Percentiles rank a stretch among this genome's conserved stretches.
phyloP scores from a whole-genome alignment of 75 land plant species.

The Picea glauca region DNA sequence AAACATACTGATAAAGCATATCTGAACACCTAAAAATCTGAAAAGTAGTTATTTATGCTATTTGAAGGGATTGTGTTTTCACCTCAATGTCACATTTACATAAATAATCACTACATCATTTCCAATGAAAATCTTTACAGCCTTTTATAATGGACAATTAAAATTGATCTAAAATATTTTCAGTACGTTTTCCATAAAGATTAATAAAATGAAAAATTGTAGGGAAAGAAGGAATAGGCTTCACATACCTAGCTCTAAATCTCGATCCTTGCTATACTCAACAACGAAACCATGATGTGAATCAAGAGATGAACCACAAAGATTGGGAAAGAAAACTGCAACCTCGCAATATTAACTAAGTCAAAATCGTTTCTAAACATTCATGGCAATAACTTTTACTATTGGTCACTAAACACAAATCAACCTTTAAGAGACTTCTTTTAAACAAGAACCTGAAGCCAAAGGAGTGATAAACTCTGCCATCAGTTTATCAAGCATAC shows the following conservation, averaged over 20 bases:
- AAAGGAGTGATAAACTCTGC: slow-evolving; percentile 71
- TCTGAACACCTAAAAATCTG: too few species aligned
- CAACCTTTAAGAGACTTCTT: background rate
- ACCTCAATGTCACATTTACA: too few species aligned
- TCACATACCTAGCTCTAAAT: slow-evolving; percentile 78
- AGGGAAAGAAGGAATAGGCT: background rate
- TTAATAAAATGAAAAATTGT: background rate
- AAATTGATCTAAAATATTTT: background rate
- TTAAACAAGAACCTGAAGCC: slow-evolving; percentile 53
- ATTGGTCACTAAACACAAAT: background rate
- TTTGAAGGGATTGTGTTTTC: too few species aligned
- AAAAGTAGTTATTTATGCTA: too few species aligned
- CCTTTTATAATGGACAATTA: background rate
- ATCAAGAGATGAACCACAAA: slow-evolving; percentile 93
- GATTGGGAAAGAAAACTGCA: slow-evolving; percentile 85
- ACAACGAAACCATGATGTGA: slow-evolving; percentile 99
- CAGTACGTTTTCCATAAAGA: background rate
- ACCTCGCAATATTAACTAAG: too few species aligned
- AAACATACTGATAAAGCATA: too few species aligned
- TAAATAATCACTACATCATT: background rate
- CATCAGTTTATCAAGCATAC: slow-evolving; percentile 90
- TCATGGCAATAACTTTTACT: background rate
- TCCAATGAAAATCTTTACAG: background rate
- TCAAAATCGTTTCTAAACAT: background rate
- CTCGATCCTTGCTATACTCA: slow-evolving; percentile 87